Conservation (phyloP, 202 grass and related monocot genomes). For the Panicum virgatum region DNA sequence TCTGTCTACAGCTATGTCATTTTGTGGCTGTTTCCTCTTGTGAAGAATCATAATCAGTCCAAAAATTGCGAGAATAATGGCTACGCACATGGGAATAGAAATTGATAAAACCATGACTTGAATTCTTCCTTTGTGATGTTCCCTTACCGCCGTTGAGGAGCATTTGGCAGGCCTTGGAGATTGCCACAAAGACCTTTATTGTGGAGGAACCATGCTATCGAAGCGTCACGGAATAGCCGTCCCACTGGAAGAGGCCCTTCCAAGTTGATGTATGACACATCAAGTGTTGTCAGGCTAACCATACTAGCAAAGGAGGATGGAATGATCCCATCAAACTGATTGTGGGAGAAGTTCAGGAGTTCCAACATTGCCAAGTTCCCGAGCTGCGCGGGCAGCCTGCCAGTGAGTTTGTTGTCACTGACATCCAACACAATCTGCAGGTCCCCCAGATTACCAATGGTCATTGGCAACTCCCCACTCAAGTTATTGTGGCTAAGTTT, state of each 20-base stretch:
- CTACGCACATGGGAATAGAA: neutral
- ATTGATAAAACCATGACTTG: neutral
- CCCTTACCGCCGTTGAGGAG: neutral
- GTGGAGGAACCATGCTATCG: neutral
- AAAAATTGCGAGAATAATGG: neutral
- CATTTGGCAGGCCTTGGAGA: too few relatives aligned
- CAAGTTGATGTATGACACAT: too few relatives aligned
- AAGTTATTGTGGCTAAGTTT: too few relatives aligned
- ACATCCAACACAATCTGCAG: too few relatives aligned
- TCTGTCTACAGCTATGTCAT: neutral
- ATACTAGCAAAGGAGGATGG: neutral
- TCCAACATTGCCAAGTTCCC: neutral
- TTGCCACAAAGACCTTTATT: neutral
- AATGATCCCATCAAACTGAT: neutral
- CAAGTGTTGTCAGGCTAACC: neutral
- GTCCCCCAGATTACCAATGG: too few relatives aligned
- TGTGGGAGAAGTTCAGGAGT: slow-evolving; percentile 14
- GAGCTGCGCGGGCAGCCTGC: neutral
- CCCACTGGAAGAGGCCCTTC: slow-evolving; percentile 18
- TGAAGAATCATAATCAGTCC: too few relatives aligned
- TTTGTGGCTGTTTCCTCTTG: neutral
- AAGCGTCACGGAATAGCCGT: neutral
- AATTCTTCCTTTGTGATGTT: neutral
- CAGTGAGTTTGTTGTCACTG: too few relatives aligned
- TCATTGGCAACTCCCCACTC: too few relatives aligned